Evolutionary conservation across 106 monocot genomes (phyloP).

Genomic region (Allium sativum): DNA sequence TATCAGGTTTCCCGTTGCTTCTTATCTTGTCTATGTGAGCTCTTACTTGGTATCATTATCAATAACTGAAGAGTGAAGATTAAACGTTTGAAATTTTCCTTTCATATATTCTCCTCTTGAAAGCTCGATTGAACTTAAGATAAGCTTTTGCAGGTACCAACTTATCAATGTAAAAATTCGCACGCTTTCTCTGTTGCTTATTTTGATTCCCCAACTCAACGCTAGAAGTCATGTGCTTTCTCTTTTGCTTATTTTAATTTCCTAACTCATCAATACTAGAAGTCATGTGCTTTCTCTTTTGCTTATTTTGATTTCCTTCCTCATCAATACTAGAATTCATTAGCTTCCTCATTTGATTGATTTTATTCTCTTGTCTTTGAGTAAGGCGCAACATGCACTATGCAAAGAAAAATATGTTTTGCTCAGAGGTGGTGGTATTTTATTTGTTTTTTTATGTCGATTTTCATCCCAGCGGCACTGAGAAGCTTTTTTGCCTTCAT

Average conservation of each 20-base stretch:
- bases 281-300: background rate
- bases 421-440: conserved; percentile 17
- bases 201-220: too few relatives aligned
- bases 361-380: conserved; percentile 1
- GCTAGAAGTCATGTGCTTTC: too few relatives aligned
- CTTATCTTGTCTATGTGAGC: conserved; percentile 10
- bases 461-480: conserved; percentile 33
- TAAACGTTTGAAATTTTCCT: background rate
- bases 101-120: conserved; percentile 1
- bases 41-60: background rate
- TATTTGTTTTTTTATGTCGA: conserved; percentile 15
- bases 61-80: too few relatives aligned
- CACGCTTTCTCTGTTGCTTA: background rate
- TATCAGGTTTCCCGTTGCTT: background rate
- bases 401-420: conserved; percentile 20
- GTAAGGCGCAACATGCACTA: conserved; percentile 11
- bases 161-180: background rate
- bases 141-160: background rate
- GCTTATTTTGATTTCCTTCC: too few relatives aligned
- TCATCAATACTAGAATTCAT: too few relatives aligned
- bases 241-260: too few relatives aligned
- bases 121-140: background rate
- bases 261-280: too few relatives aligned
- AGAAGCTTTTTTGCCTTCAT: conserved; percentile 33
- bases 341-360: too few relatives aligned